A percentile compares a stretch with the other conserved stretches of the same genome.
Conservation (phyloP, 108 stramenopile species). For the Mediolabrus comicus region DNA sequence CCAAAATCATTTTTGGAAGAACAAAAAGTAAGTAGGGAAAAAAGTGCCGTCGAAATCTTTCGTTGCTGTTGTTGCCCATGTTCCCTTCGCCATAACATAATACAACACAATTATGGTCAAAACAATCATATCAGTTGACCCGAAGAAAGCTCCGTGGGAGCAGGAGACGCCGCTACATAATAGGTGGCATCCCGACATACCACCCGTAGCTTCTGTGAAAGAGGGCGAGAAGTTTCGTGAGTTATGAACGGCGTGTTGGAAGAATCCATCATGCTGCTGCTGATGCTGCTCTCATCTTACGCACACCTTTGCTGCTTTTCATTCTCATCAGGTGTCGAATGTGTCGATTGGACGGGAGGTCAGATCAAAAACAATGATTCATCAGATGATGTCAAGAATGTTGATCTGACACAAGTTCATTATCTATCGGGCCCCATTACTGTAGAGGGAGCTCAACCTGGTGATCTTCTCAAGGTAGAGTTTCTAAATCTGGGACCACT, state of each 20-base stretch:
- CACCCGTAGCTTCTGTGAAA: constrained; percentile 57
- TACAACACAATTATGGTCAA: constrained; percentile 35
- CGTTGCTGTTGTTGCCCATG: too few species aligned
- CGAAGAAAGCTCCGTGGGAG: constrained; percentile 59
- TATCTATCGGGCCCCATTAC: constrained; percentile 63
- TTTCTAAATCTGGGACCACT: constrained; percentile 58
- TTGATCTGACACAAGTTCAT: constrained; percentile 70
- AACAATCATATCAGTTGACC: constrained; percentile 59
- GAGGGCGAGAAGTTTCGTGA: constrained; percentile 63
- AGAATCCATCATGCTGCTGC: neutral
- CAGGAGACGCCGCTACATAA: constrained; percentile 68
- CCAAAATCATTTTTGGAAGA: neutral
- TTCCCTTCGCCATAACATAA: too few species aligned
- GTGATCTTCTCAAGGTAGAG: constrained; percentile 69
- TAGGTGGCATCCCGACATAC: constrained; percentile 73
- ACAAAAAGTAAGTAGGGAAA: neutral
- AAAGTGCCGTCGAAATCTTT: too few species aligned
- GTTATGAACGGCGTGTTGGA: neutral
- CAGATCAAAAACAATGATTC: constrained; percentile 67
- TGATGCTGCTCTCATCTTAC: neutral
- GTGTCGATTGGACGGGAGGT: constrained; percentile 75
- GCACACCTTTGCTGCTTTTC: neutral
- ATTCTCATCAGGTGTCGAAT: constrained; percentile 37
- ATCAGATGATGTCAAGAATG: constrained; percentile 69
- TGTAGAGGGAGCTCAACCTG: constrained; percentile 53